Evolutionary conservation across 768 basidiomycete genomes (phyloP).

Genomic region (Russula emetica): DNA sequence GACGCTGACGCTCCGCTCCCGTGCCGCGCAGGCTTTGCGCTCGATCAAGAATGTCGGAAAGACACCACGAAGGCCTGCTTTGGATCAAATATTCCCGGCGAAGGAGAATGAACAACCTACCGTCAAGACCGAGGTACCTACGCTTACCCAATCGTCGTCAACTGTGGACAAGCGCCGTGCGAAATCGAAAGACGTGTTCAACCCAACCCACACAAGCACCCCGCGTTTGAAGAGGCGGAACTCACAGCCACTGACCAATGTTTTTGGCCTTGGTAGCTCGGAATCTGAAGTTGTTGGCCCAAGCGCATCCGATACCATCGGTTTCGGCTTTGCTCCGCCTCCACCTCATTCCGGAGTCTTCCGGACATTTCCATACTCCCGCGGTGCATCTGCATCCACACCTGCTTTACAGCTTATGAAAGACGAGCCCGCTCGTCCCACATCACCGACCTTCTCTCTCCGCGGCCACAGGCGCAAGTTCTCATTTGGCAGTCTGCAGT

Average conservation of each 20-base stretch:
- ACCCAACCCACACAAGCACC: constrained; percentile 26
- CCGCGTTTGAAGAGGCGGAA: constrained; percentile 30
- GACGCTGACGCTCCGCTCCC: constrained; percentile 37
- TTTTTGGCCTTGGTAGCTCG: constrained; percentile 31
- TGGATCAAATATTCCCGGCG: constrained; percentile 13
- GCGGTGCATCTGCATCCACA: constrained; percentile 12
- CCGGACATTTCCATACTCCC: constrained; percentile 19
- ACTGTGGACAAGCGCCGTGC: constrained; percentile 12
- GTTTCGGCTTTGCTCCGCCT: not conserved
- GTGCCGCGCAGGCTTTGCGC: constrained; percentile 36
- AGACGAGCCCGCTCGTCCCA: constrained; percentile 14
- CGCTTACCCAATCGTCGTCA: not conserved
- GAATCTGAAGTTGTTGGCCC: not conserved
- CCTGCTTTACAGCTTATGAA: constrained; percentile 19
- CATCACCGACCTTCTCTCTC: constrained; percentile 30
- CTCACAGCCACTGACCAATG: constrained; percentile 32
- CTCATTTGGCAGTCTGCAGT: constrained; percentile 36
- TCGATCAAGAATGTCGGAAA: constrained; percentile 38
- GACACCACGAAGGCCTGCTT: constrained; percentile 22
- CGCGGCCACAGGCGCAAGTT: constrained; percentile 34
- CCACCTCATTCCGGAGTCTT: constrained; percentile 6
- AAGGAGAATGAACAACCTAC: constrained; percentile 13
- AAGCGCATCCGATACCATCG: not conserved
- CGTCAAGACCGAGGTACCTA: not conserved
- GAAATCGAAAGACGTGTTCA: constrained; percentile 4